A percentile compares a stretch with the other conserved stretches of the same genome.
Evolutionary conservation across 2,329 filamentous ascomycete genomes (phyloP).

Genomic region (Nectriaceae sp.): DNA sequence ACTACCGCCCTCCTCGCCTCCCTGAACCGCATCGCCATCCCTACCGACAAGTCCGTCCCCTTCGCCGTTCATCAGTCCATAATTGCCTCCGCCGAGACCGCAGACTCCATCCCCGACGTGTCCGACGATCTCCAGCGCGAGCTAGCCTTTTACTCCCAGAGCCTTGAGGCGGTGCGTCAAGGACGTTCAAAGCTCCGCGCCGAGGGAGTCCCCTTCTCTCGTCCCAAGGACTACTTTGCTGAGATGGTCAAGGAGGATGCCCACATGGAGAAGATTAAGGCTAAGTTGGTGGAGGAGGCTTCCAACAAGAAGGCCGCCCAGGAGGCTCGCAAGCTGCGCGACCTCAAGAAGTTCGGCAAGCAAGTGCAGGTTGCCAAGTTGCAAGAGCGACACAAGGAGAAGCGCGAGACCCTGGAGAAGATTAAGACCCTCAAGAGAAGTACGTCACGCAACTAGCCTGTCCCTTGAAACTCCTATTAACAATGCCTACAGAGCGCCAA

Average conservation of each 20-base stretch:
- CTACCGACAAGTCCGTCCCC: conserved; percentile 65
- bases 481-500: conserved; percentile 72
- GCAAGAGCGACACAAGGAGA: conserved; percentile 90
- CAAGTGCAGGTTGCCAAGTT: conserved; percentile 95
- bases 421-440: conserved; percentile 94
- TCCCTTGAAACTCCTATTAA: conserved; percentile 23
- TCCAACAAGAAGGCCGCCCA: conserved; percentile 88
- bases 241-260: conserved; percentile 99
- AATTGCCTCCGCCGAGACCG: conserved; percentile 65
- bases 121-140: conserved; percentile 92
- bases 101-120: conserved; percentile 72
- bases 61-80: conserved; percentile 86
- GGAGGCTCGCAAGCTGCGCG: conserved; percentile 87
- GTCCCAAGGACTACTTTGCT: conserved; percentile 93
- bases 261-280: conserved; percentile 96
- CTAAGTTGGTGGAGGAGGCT: conserved; percentile 89
- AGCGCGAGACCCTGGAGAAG: conserved; percentile 92
- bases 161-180: conserved; percentile 73
- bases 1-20: conserved; percentile 80
- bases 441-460: conserved; percentile 50
- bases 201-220: conserved; percentile 82
- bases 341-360: conserved; percentile 99
- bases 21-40: conserved; percentile 74
- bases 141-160: conserved; percentile 90
- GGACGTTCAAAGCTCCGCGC: conserved; percentile 75